phyloP scores from a whole-genome alignment of 306 rosid genomes.

The Cucumis melo region DNA sequence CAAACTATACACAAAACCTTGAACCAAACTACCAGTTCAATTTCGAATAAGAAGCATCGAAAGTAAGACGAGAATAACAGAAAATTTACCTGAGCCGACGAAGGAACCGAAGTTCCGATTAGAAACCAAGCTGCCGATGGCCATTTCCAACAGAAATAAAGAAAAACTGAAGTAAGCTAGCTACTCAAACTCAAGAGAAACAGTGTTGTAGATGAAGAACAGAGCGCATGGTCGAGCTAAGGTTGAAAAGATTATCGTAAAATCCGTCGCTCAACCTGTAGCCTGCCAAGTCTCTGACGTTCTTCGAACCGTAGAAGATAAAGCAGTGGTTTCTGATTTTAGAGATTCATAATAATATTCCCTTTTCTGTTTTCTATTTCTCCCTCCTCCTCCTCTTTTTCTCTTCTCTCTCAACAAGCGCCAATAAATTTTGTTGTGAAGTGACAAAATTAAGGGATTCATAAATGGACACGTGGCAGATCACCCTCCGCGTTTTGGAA shows the following conservation, averaged over 20 bases:
- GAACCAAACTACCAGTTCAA: background rate
- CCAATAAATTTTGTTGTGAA: slow-evolving; percentile 30
- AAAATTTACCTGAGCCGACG: slow-evolving; percentile 31
- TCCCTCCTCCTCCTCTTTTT: background rate
- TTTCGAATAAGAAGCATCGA: background rate
- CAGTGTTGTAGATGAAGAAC: background rate
- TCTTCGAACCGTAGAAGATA: slow-evolving; percentile 27
- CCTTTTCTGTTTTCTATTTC: background rate
- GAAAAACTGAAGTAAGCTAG: background rate
- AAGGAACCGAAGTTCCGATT: slow-evolving; percentile 55
- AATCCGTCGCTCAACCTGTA: background rate
- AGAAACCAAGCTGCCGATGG: slow-evolving; percentile 54
- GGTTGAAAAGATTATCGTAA: slow-evolving; percentile 12
- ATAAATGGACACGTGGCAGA: slow-evolving; percentile 42
- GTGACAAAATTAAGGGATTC: slow-evolving; percentile 26
- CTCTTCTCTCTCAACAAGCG: slow-evolving; percentile 15
- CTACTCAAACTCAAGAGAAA: slow-evolving; percentile 7
- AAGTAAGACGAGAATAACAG: background rate
- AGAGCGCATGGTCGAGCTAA: background rate
- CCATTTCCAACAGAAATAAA: slow-evolving; percentile 23
- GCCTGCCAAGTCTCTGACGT: slow-evolving; percentile 4
- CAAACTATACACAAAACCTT: background rate
- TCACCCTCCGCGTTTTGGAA: slow-evolving; percentile 17
- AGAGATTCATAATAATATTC: slow-evolving; percentile 1
- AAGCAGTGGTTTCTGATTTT: slow-evolving; percentile 23